Evolutionary conservation across 108 stramenopile species (phyloP).

Genomic region (Discostella pseudostelligera): DNA sequence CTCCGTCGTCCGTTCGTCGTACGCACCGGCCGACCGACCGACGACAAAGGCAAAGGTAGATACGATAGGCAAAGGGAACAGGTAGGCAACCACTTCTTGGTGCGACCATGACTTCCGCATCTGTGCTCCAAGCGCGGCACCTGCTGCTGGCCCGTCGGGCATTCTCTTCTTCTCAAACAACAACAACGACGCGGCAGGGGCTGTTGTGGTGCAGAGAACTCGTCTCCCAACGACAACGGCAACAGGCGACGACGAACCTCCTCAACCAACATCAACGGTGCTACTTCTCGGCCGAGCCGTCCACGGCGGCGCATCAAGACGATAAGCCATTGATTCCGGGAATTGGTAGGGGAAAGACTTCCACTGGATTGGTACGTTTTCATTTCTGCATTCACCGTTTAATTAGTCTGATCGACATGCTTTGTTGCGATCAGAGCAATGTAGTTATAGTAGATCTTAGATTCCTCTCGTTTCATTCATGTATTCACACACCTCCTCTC

Average conservation of each 20-base stretch:
- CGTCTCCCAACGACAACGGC: no score
- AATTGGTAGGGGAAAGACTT: slow-evolving; percentile 83
- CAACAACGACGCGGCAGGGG: no score
- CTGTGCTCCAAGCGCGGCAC: no score
- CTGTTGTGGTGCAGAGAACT: no score
- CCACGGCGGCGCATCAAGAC: background rate
- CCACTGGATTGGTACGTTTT: slow-evolving; percentile 83
- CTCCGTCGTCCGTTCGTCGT: no score
- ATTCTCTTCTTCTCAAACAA: background rate
- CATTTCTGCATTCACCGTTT: slow-evolving; percentile 1
- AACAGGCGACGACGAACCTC: background rate
- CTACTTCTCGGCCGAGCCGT: slow-evolving; percentile 28
- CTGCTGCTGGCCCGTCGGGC: background rate
- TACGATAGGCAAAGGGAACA: no score
- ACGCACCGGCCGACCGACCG: no score
- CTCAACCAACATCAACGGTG: background rate
- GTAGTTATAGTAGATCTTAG: no score
- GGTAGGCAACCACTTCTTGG: no score
- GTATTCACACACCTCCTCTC: slow-evolving; percentile 5
- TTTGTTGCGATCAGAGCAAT: slow-evolving; percentile 2
- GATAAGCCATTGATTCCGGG: slow-evolving; percentile 63
- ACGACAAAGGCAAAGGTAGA: no score
- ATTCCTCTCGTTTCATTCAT: no score
- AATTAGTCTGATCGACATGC: slow-evolving; percentile 13
- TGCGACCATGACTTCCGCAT: no score